Conservation (phyloP, 75 land plant genomes). For the Adiantum capillusveneris region DNA sequence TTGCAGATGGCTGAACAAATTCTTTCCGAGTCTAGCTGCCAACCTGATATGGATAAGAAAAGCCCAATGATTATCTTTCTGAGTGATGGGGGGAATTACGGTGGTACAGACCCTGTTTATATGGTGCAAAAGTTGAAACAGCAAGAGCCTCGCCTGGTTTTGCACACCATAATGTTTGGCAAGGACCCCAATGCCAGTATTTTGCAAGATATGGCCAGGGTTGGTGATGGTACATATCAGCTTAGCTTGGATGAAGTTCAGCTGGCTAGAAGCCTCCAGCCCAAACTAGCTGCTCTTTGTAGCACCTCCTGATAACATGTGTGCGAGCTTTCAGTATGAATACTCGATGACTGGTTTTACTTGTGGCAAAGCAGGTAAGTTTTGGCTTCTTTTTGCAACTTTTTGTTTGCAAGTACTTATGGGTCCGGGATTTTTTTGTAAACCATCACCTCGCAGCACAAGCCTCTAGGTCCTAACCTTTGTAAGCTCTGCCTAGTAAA, state of each 20-base stretch:
- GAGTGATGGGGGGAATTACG: constrained; percentile 25
- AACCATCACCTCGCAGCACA: too few species aligned
- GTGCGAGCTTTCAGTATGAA: too few species aligned
- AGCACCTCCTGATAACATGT: too few species aligned
- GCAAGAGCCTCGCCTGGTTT: constrained; percentile 7
- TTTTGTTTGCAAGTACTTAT: too few species aligned
- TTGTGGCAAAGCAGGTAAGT: too few species aligned
- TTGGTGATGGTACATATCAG: constrained; percentile 24
- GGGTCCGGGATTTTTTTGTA: too few species aligned
- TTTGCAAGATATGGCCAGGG: constrained; percentile 20
- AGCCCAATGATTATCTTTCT: constrained; percentile 12
- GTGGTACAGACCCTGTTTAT: constrained; percentile 14
- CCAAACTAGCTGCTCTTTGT: constrained; percentile 18
- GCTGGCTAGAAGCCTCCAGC: constrained; percentile 18
- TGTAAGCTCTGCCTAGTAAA: too few species aligned
- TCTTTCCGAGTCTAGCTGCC: constrained; percentile 1
- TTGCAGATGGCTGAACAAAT: constrained; percentile 1
- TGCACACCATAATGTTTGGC: constrained; percentile 34
- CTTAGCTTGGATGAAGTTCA: constrained; percentile 26
- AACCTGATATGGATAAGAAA: constrained; percentile 9
- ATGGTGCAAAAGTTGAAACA: constrained; percentile 10
- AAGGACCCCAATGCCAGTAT: constrained; percentile 7
- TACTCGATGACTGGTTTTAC: too few species aligned
- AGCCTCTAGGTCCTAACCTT: too few species aligned
- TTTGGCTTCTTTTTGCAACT: too few species aligned